Evolutionary conservation across 345 rosid genomes (phyloP).

Genomic region (Pseudoturritis turrita): DNA sequence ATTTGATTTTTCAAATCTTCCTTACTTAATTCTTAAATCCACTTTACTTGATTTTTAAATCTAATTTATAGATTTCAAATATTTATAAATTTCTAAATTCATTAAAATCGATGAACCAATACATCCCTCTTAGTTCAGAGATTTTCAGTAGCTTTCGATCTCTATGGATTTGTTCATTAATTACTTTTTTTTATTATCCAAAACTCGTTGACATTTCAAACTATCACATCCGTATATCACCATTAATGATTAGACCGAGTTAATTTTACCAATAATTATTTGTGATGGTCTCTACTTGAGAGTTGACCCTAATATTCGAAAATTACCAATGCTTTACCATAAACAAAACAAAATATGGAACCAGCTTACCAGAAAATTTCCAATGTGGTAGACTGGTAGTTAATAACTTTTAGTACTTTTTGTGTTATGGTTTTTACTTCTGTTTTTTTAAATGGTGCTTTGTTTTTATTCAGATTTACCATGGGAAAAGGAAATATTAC

Average conservation of each 20-base stretch:
- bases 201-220: conserved; percentile 23
- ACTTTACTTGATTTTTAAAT: no score
- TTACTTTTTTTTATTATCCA: not conserved
- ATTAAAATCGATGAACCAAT: no score
- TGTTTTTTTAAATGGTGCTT: not conserved
- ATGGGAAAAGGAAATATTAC: not conserved
- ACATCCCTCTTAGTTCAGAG: not conserved
- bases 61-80: no score
- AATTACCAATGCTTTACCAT: not conserved
- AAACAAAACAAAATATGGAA: not conserved
- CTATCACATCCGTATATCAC: not conserved
- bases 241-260: not conserved
- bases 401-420: not conserved
- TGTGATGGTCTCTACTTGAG: not conserved
- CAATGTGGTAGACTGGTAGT: not conserved
- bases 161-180: conserved; percentile 9
- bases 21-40: no score
- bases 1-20: no score
- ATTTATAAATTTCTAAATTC: no score
- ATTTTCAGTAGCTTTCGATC: not conserved
- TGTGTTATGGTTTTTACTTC: not conserved
- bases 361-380: not conserved
- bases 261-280: not conserved
- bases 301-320: not conserved
- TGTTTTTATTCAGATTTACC: conserved; percentile 10